Conservation (phyloP, 1,139 yeast species). For the Saccharomycopsis phalli region DNA sequence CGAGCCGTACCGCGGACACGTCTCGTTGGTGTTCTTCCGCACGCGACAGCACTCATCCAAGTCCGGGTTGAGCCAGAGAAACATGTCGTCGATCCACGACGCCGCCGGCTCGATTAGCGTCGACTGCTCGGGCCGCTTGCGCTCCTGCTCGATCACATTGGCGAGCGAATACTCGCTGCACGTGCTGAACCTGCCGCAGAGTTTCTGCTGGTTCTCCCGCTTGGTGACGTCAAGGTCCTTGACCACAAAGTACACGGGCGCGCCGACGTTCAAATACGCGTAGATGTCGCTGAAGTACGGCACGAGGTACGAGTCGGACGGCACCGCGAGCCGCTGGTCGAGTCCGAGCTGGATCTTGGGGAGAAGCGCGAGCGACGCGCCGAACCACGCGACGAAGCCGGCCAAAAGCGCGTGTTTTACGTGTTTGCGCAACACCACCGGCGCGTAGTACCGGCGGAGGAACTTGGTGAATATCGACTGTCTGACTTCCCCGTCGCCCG, state of each 20-base stretch:
- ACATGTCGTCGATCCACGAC: constrained; percentile 87
- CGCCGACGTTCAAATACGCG: constrained; percentile 71
- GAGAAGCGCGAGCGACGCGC: constrained; percentile 55
- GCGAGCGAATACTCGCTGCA: constrained; percentile 74
- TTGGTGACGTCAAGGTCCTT: constrained; percentile 54
- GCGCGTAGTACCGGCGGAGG: constrained; percentile 42
- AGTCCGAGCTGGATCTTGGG: constrained; percentile 72
- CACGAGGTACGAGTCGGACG: constrained; percentile 70
- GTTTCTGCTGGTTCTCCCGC: constrained; percentile 52
- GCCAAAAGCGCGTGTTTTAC: constrained; percentile 42
- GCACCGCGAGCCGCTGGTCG: constrained; percentile 85
- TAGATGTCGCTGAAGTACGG: constrained; percentile 73
- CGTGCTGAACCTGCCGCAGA: constrained; percentile 83
- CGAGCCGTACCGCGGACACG: constrained; percentile 61
- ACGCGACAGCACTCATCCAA: constrained; percentile 80
- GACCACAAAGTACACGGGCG: constrained; percentile 83
- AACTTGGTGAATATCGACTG: constrained; percentile 30
- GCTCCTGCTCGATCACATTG: constrained; percentile 82
- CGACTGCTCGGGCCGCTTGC: constrained; percentile 53
- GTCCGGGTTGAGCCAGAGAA: constrained; percentile 79
- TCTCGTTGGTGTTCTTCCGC: constrained; percentile 36
- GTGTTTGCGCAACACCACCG: constrained; percentile 43
- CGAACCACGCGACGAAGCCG: constrained; percentile 52
- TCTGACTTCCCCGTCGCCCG: constrained; percentile 19
- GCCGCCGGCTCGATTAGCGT: constrained; percentile 76